These are phyloP conservation scores for Schizophyllum commune DNA, from an alignment of 1,284 basidiomycete species.

Conservation along the genomic window DNA sequence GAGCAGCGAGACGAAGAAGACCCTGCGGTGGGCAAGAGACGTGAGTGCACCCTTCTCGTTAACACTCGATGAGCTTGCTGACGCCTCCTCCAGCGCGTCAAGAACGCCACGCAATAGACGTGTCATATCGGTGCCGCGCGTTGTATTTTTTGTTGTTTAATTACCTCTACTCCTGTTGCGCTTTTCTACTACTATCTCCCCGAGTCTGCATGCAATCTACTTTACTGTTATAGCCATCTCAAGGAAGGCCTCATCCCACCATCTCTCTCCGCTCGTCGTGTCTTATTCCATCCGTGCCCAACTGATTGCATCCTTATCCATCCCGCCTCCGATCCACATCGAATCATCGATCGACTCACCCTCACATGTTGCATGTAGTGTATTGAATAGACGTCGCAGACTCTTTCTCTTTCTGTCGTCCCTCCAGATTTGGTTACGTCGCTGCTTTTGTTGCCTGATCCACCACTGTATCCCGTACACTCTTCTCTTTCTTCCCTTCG, in stretches of 20 bases:
- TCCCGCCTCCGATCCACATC: too few relatives aligned
- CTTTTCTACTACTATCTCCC: conserved; percentile 5
- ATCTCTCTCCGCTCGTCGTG: too few relatives aligned
- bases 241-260: neutral
- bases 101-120: conserved; percentile 57
- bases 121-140: conserved; percentile 29
- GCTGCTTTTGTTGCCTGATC: neutral
- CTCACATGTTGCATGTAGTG: neutral
- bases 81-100: conserved; percentile 48
- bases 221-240: neutral
- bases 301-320: too few relatives aligned
- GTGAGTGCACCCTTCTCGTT: conserved; percentile 30
- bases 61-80: conserved; percentile 3
- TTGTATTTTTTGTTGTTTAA: conserved; percentile 1
- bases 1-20: conserved; percentile 67
- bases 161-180: conserved; percentile 16
- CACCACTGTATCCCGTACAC: conserved; percentile 2
- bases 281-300: too few relatives aligned
- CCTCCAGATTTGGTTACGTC: neutral
- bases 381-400: neutral
- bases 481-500: conserved; percentile 7
- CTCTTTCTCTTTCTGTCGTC: neutral
- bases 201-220: neutral
- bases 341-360: neutral
- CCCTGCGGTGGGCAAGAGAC: conserved; percentile 78